These are phyloP conservation scores for Handroanthus guayacan DNA, from an alignment of 257 asterid genomes.

Conservation along the genomic window DNA sequence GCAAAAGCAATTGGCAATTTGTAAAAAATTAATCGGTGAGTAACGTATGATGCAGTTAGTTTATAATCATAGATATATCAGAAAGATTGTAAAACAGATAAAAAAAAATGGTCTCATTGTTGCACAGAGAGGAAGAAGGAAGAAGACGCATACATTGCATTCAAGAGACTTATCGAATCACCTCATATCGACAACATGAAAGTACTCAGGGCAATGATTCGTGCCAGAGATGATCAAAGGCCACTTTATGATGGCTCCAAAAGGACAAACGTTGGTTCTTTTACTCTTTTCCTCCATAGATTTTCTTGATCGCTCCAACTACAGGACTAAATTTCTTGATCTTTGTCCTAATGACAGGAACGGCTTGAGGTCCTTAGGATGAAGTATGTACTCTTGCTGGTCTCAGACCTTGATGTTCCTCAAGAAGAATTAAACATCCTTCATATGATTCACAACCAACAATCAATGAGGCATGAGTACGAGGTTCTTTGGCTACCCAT, in stretches of 20 bases:
- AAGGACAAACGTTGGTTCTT: conserved; percentile 40
- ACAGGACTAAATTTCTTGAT: no score
- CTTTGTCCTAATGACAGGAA: conserved; percentile 47
- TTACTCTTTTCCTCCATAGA: no score
- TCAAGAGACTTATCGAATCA: conserved; percentile 49
- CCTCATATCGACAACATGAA: conserved; percentile 64
- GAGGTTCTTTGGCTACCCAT: conserved; percentile 94
- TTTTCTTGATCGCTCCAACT: no score
- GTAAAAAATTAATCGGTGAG: conserved; percentile 51
- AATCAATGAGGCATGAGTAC: conserved; percentile 57
- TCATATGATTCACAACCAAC: conserved; percentile 67
- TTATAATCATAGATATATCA: neutral
- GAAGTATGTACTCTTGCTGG: conserved; percentile 73
- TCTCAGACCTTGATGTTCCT: conserved; percentile 73
- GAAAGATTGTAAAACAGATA: neutral
- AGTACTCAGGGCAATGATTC: conserved; percentile 55
- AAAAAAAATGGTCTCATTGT: neutral
- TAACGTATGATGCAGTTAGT: neutral
- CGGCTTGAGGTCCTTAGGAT: conserved; percentile 62
- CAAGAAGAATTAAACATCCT: conserved; percentile 75
- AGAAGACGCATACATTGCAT: conserved; percentile 44
- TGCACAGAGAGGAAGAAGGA: conserved; percentile 44
- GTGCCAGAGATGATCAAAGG: conserved; percentile 46
- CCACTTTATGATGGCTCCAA: conserved; percentile 55
- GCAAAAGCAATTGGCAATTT: conserved; percentile 40